A percentile compares a stretch with the other conserved stretches of the same genome.
Evolutionary conservation across 495 filamentous ascomycete genomes (phyloP).

Genomic region (Elaphomyces granulatus): DNA sequence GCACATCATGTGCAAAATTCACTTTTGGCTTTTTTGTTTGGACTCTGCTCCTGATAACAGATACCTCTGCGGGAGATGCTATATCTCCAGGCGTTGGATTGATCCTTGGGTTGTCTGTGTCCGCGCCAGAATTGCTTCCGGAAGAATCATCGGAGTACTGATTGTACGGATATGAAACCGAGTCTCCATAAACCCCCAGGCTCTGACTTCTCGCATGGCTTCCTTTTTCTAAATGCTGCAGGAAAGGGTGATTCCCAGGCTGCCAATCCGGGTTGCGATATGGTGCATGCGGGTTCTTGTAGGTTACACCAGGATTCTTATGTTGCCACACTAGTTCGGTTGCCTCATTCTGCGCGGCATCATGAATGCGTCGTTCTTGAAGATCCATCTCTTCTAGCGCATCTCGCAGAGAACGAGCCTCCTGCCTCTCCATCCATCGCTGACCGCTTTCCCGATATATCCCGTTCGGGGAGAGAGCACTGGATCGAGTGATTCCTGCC

Average conservation of each 20-base stretch:
- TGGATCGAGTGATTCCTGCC: constrained; percentile 18
- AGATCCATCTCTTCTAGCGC: constrained; percentile 71
- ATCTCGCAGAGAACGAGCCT: constrained; percentile 59
- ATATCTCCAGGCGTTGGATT: constrained; percentile 5
- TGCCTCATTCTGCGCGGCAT: constrained; percentile 72
- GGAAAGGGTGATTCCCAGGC: constrained; percentile 4
- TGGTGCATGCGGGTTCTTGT: constrained; percentile 41
- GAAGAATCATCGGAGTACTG: constrained; percentile 37
- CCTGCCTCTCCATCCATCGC: constrained; percentile 77
- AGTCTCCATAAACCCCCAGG: constrained; percentile 30
- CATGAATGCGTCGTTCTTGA: constrained; percentile 50
- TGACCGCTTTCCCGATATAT: constrained; percentile 68
- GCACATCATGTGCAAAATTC: constrained; percentile 18
- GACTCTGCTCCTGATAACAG: background rate
- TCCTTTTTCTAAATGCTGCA: constrained; percentile 41
- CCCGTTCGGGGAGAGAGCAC: constrained; percentile 32
- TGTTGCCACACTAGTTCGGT: constrained; percentile 80
- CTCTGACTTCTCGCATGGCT: constrained; percentile 50
- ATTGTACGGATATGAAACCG: constrained; percentile 18
- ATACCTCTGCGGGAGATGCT: background rate
- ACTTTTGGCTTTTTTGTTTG: constrained; percentile 27
- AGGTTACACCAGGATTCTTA: constrained; percentile 46
- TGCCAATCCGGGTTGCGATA: constrained; percentile 36
- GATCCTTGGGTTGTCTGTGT: constrained; percentile 4
- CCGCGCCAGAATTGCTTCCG: constrained; percentile 15